phyloP scores from a whole-genome alignment of 169 alveolate genomes.

The Besnoitia besnoiti region DNA sequence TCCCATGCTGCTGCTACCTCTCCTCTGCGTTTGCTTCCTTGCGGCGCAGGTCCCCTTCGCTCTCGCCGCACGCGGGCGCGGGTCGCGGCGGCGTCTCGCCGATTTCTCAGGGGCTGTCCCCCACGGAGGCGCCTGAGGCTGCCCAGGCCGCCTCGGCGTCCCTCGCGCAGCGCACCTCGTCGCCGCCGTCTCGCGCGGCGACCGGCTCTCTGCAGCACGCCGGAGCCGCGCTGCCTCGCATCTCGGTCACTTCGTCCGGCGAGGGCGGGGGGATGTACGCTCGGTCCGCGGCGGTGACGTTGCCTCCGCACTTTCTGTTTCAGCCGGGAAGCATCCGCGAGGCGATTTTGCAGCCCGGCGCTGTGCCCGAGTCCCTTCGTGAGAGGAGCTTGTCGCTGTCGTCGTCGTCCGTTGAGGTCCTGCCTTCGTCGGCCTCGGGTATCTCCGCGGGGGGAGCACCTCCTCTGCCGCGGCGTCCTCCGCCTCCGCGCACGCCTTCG shows the following conservation, averaged over 20 bases:
- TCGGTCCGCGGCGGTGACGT: not conserved
- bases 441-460: too few species aligned
- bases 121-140: too few species aligned
- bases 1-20: too few species aligned
- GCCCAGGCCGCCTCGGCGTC: not conserved
- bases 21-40: too few species aligned
- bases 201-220: too few species aligned
- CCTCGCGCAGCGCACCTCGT: not conserved
- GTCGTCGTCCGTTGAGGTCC: not conserved
- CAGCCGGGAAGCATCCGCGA: slow-evolving; percentile 48
- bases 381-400: not conserved
- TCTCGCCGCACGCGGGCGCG: too few species aligned
- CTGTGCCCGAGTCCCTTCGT: slow-evolving; percentile 36
- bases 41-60: too few species aligned
- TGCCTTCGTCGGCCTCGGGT: too few species aligned
- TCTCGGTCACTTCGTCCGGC: not conserved
- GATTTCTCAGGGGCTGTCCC: too few species aligned
- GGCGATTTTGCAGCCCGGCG: slow-evolving; percentile 57
- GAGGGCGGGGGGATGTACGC: not conserved
- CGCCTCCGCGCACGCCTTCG: too few species aligned
- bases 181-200: not conserved
- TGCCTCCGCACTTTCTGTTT: slow-evolving; percentile 41
- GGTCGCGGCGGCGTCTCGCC: too few species aligned
- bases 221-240: not conserved
- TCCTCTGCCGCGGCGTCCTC: too few species aligned